Base-by-base conservation (phyloP, 768 basidiomycete genomes). In the Chalciporus piperatus region DNA sequence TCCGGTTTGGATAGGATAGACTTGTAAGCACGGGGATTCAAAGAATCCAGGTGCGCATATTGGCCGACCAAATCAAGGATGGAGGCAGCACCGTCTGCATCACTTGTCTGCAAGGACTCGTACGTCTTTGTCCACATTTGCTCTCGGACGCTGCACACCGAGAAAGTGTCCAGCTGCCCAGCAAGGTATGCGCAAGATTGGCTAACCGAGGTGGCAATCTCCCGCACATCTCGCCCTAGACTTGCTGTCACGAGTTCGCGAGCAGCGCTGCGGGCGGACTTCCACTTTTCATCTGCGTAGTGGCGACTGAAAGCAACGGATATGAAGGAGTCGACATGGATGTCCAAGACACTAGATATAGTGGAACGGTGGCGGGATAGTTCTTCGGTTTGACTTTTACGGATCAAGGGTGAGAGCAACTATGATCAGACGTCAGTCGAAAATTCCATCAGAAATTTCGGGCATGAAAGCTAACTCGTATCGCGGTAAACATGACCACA, bases 71-170 rank as follows among this genome's bases (percentile, higher is more conserved):
- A 71, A 27, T 74, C 68, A 35, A 94, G 70, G 25, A 94, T 65
- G 33, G 78, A 72, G 10, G 77, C 77, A 20, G 86, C 73, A 1
- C 78, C 87, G 28, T 80, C 74, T 7, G 72, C 63, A 61, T 94
- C 89, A 37, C 71, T 72, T 17, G 79, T 74, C 41, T 79, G 76
- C 4, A 93, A 64, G 6, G 73, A 71, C 9, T 79, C 74, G 59
- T 88, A 94, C 3, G 81, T 70, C 56, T 76, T 78, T 47, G 69
- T 72, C 95, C 95, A 98, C 28, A 91, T 67, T 41, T 77, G 77
- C 41, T 76, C 74, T 44, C 78, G 79, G 42, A 87, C 69, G 20
- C 67, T 59, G 45, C 76, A 67, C 10, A 61, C 59, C 5, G 72
- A 64, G 43, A 78, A 71, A 17, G 45, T 58, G 14, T 69, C 51